Conservation (phyloP, 495 filamentous ascomycete species). For the Symbiotaphrina buchneri region DNA sequence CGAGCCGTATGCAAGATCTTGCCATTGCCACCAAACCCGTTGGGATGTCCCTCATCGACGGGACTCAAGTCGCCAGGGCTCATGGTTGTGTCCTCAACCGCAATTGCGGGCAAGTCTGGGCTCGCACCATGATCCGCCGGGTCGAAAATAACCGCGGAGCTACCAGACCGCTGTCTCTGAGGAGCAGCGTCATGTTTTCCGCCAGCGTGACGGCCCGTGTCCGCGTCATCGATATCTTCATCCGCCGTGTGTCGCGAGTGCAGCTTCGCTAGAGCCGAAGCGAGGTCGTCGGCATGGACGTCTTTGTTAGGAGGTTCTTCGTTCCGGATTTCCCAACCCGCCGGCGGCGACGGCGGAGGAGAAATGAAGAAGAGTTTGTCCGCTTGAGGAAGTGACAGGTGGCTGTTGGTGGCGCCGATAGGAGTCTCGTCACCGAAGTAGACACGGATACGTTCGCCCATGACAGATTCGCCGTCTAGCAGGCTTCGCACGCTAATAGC, state of each 20-base stretch:
- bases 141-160: slow-evolving; percentile 51
- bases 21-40: no score
- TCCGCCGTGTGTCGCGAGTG: slow-evolving; percentile 11
- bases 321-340: slow-evolving; percentile 75
- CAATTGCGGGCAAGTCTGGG: slow-evolving; percentile 65
- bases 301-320: slow-evolving; percentile 89
- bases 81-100: slow-evolving; percentile 72
- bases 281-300: slow-evolving; percentile 78
- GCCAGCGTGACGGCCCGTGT: slow-evolving; percentile 10
- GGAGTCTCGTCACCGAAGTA: slow-evolving; percentile 77
- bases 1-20: slow-evolving; percentile 51
- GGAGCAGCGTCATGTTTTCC: slow-evolving; percentile 4
- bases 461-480: slow-evolving; percentile 46
- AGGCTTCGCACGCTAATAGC: slow-evolving; percentile 49
- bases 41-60: slow-evolving; percentile 17
- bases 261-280: slow-evolving; percentile 51
- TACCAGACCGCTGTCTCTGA: slow-evolving; percentile 9
- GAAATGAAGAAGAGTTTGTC: slow-evolving; percentile 95
- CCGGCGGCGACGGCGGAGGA: slow-evolving; percentile 75
- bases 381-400: slow-evolving; percentile 61
- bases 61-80: slow-evolving; percentile 20
- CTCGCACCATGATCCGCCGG: slow-evolving; percentile 52
- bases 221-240: slow-evolving; percentile 14
- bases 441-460: slow-evolving; percentile 49
- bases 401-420: slow-evolving; percentile 33